Base-by-base conservation (phyloP, 495 filamentous ascomycete species). In the Trypethelium eluteriae region DNA sequence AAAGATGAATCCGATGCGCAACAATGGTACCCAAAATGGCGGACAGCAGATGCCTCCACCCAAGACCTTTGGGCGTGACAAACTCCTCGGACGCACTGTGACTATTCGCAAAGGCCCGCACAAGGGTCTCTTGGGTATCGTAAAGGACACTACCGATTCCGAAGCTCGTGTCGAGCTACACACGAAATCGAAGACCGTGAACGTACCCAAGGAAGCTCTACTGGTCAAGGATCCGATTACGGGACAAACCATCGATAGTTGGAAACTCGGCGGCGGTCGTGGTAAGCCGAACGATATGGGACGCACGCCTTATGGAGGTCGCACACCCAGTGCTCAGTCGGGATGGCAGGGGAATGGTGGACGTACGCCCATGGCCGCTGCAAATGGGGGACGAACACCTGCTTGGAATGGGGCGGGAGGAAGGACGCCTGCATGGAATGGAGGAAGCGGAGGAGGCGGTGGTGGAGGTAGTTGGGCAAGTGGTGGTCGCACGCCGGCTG, bases 81-180 rank as follows among this genome's bases (percentile, higher is more conserved):
- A 86, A n/a, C 77, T 93, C 61, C 84, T 97, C 67, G 91, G 91
- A 25, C 92, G 98, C 78, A 98, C 92, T 1, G 91, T 98, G 44
- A 89, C 84, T 38, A 86, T 98, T 67, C 80, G 86, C 59, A 89
- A 85, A 71, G 95, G 95, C 10, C 85, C 86, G 1, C 90, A 92
- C 77, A 99, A 99, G 78, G 94, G 93, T 62, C 80, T 96, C 14
- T 81, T 99, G 61, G 95, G 95, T 69, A 96, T 96, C 65, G 90
- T 99, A 70, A 96, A 95, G 72, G 92, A 98, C 73, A 86, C 95
- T 0, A 93, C 89, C 0, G 92, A 95, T 66, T 83, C 82, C 0
- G 85, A 88, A 68, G 93, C 90, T 38, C 87, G 92, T 32, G 89
- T 99, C 44, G 95, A 98, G 76, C 80, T 99, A 36, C 93, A 97